These are phyloP conservation scores for Mycena maculata DNA, from an alignment of 768 basidiomycete genomes.

Conservation along the genomic window DNA sequence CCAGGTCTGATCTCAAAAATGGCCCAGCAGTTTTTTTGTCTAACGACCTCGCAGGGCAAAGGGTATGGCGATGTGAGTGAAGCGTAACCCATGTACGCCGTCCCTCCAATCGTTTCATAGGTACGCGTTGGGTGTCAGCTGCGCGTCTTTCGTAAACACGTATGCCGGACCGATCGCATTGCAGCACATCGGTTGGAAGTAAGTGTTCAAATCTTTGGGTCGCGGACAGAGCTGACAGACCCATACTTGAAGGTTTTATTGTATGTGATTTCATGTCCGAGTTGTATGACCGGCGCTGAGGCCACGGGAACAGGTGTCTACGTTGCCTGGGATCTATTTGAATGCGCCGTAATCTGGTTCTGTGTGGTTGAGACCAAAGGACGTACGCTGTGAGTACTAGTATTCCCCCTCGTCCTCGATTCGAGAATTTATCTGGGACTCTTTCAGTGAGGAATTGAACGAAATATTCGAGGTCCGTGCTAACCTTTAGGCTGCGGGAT, in stretches of 20 bases:
- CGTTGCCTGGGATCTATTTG: constrained; percentile 54
- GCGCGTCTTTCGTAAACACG: constrained; percentile 47
- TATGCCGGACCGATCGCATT: constrained; percentile 59
- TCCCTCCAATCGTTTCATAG: neutral
- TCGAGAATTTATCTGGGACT: neutral
- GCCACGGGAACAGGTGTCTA: constrained; percentile 44
- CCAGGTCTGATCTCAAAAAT: constrained; percentile 34
- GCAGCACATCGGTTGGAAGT: constrained; percentile 49
- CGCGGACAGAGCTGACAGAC: neutral
- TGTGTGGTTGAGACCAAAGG: constrained; percentile 57
- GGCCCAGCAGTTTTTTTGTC: neutral
- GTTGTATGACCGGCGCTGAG: neutral
- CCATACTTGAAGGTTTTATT: neutral
- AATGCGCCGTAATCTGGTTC: constrained; percentile 51
- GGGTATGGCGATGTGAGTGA: constrained; percentile 50
- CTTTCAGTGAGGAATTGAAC: constrained; percentile 52
- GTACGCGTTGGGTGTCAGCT: constrained; percentile 43
- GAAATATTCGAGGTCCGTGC: constrained; percentile 54
- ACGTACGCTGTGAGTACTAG: constrained; percentile 51
- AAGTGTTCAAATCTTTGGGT: neutral
- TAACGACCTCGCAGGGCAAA: constrained; percentile 47
- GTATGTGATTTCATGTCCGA: neutral
- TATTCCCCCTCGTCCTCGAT: no score
- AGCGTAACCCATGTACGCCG: neutral
- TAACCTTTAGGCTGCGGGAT: neutral